These are phyloP conservation scores for Penicillium occitanis DNA, from an alignment of 2,329 filamentous ascomycete species.

Conservation along the genomic window DNA sequence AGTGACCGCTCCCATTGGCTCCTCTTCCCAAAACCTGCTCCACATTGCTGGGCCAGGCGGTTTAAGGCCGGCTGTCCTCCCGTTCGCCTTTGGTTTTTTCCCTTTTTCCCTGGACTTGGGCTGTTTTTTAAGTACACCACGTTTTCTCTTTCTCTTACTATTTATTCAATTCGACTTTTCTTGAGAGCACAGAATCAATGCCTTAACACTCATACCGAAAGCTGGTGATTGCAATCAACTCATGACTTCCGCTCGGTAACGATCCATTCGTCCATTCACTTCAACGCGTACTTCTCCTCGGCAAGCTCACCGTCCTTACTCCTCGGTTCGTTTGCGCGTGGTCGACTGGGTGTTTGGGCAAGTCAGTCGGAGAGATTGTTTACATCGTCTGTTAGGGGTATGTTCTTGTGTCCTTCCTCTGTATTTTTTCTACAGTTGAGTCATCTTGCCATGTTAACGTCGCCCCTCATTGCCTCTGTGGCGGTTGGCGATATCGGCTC, in stretches of 20 bases:
- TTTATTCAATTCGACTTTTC: not conserved
- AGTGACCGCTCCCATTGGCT: not conserved
- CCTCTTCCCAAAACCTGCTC: not conserved
- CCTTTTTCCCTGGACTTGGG: not conserved
- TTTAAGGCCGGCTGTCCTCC: not conserved
- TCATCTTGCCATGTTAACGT: not conserved
- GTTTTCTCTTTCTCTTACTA: not conserved
- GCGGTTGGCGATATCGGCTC: constrained; percentile 1
- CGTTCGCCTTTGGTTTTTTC: not conserved
- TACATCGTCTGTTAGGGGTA: not conserved
- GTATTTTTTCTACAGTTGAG: not conserved
- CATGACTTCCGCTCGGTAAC: not conserved
- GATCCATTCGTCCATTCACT: not conserved
- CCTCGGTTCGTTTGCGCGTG: not conserved
- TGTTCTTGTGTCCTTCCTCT: not conserved
- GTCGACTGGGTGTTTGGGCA: not conserved
- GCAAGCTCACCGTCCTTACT: not conserved
- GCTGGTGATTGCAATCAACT: not conserved
- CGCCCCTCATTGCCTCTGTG: constrained; percentile 4
- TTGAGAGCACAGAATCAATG: not conserved
- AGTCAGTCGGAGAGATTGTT: not conserved
- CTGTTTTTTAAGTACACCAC: not conserved
- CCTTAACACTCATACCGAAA: too few species aligned
- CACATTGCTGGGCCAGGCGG: not conserved
- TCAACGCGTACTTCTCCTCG: constrained; percentile 7